These are phyloP conservation scores for Monosporascus sp. DNA, from an alignment of 2,329 filamentous ascomycete genomes.

Conservation along the genomic window DNA sequence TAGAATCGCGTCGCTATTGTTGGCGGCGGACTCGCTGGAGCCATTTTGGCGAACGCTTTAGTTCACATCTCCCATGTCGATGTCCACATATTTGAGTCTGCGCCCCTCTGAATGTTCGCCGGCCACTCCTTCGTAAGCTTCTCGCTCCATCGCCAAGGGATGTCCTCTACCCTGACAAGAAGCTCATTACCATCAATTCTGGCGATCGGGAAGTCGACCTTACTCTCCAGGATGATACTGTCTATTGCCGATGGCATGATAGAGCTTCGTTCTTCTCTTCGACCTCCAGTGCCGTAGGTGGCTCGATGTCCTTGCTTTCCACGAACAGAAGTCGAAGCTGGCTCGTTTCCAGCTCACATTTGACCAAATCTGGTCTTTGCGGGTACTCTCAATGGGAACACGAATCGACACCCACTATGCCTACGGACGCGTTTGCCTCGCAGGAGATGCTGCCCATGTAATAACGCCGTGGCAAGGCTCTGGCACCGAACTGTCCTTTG, in stretches of 20 bases:
- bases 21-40: slow-evolving; percentile 4
- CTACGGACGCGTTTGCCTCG: background rate
- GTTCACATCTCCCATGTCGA: background rate
- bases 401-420: background rate
- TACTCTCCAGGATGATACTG: background rate
- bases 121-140: slow-evolving; percentile 3
- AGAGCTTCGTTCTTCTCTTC: background rate
- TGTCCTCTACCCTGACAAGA: slow-evolving; percentile 1
- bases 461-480: background rate
- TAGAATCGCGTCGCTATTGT: slow-evolving; percentile 2
- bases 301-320: too few species aligned
- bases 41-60: slow-evolving; percentile 1
- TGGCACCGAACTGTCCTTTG: background rate
- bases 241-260: background rate
- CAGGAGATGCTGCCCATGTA: background rate
- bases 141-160: background rate
- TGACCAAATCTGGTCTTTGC: too few species aligned
- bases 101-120: background rate
- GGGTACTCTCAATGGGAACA: background rate
- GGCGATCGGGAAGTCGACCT: background rate
- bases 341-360: too few species aligned
- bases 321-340: too few species aligned
- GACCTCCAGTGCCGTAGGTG: too few species aligned
- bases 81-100: slow-evolving; percentile 5
- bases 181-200: background rate